Conservation (phyloP, 345 rosid genomes). For the Cochlearia excelsa region DNA sequence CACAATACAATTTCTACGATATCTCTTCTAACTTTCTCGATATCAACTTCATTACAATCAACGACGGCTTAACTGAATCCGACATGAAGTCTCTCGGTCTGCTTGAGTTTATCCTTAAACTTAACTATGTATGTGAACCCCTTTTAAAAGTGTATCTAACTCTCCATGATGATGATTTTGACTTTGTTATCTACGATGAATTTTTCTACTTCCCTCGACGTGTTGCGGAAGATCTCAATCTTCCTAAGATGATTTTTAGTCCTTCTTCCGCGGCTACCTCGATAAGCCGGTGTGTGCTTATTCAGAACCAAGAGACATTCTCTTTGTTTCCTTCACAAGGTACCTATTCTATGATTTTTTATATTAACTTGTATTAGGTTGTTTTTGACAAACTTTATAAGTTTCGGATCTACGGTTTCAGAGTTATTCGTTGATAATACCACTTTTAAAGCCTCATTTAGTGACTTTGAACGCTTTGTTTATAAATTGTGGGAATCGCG, state of each 20-base stretch:
- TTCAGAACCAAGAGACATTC: constrained; percentile 9
- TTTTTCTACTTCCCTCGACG: constrained; percentile 40
- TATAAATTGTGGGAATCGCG: no score
- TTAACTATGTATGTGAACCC: constrained; percentile 40
- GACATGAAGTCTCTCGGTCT: constrained; percentile 25
- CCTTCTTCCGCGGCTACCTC: constrained; percentile 35
- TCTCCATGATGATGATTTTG: constrained; percentile 19
- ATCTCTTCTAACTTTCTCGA: constrained; percentile 37
- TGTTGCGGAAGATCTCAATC: constrained; percentile 39
- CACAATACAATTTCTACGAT: constrained; percentile 41
- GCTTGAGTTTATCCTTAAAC: constrained; percentile 14
- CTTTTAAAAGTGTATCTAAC: constrained; percentile 36
- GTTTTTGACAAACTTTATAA: no score
- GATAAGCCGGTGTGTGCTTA: constrained; percentile 27
- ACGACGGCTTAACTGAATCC: constrained; percentile 37
- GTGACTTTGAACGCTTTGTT: no score
- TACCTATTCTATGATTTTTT: no score
- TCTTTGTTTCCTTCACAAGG: constrained; percentile 36
- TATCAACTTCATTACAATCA: constrained; percentile 36
- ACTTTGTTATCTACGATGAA: constrained; percentile 51
- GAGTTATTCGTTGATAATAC: no score
- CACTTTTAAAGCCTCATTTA: no score
- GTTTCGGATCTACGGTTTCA: no score
- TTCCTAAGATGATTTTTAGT: constrained; percentile 45
- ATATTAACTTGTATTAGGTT: no score